These are phyloP conservation scores for Blastobotrys chiropterorum DNA, from an alignment of 805 yeast genomes.

Conservation along the genomic window DNA sequence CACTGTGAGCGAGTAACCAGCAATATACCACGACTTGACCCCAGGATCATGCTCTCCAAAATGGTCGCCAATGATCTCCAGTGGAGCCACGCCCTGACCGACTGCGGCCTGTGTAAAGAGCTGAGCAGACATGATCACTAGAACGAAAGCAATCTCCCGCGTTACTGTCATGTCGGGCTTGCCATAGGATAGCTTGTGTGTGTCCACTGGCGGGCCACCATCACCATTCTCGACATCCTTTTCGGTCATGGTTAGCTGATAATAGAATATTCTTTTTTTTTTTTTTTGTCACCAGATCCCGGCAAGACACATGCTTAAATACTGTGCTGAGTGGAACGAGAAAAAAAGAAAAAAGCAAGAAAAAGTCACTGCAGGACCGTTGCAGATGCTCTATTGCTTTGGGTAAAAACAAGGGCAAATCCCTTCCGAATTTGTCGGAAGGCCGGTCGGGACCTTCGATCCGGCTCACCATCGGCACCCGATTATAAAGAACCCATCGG, in stretches of 20 bases:
- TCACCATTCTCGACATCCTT: neutral
- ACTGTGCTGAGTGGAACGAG: neutral
- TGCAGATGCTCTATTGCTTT: neutral
- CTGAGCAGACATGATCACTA: constrained; percentile 29
- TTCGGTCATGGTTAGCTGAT: neutral
- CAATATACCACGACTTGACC: constrained; percentile 56
- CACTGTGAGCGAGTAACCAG: constrained; percentile 61
- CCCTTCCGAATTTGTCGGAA: neutral
- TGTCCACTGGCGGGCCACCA: neutral
- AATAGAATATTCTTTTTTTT: neutral
- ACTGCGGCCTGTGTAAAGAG: constrained; percentile 36
- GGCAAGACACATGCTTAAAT: neutral
- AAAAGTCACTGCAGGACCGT: neutral
- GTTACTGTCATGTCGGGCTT: neutral
- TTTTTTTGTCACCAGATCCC: neutral
- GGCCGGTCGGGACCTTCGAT: neutral
- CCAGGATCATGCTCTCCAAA: constrained; percentile 29
- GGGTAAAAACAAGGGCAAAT: neutral
- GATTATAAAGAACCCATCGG: too few relatives aligned
- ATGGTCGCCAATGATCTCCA: constrained; percentile 27
- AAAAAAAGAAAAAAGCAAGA: too few relatives aligned
- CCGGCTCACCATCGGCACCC: too few relatives aligned
- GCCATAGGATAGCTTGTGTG: neutral
- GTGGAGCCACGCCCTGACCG: constrained; percentile 28
- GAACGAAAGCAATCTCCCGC: constrained; percentile 24